phyloP scores from a whole-genome alignment of 768 basidiomycete genomes.

The Melanogaster broomeanus region DNA sequence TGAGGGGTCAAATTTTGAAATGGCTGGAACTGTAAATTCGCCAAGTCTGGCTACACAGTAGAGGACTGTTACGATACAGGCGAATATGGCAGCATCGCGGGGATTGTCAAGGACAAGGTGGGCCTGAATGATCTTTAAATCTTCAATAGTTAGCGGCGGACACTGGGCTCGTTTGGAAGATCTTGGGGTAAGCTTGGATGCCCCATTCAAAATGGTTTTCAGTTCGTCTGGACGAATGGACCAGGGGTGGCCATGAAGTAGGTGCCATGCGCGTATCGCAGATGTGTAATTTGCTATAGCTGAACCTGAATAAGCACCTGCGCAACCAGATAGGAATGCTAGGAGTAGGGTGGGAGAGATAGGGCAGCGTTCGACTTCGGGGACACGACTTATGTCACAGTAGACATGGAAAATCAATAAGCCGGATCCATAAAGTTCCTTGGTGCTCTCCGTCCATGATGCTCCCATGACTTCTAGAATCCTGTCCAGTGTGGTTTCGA shows the following conservation, averaged over 20 bases:
- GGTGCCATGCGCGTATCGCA: constrained; percentile 48
- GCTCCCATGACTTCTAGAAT: constrained; percentile 24
- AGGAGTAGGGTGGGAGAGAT: constrained; percentile 21
- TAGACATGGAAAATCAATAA: constrained; percentile 41
- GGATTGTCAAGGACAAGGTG: constrained; percentile 26
- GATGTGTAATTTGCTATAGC: constrained; percentile 43
- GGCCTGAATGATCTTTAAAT: neutral
- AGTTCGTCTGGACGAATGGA: too few relatives aligned
- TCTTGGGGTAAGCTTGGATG: too few relatives aligned
- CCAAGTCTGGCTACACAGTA: too few relatives aligned
- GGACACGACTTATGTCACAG: constrained; percentile 35
- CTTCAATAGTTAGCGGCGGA: constrained; percentile 29
- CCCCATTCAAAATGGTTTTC: too few relatives aligned
- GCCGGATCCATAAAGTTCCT: constrained; percentile 38
- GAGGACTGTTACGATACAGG: constrained; percentile 40
- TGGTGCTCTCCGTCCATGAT: constrained; percentile 33
- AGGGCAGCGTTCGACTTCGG: constrained; percentile 36
- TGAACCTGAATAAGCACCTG: constrained; percentile 37
- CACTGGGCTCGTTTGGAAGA: too few relatives aligned
- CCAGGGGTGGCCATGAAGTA: constrained; percentile 29
- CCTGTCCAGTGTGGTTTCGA: constrained; percentile 14
- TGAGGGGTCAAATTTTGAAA: too few relatives aligned
- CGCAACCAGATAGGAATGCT: constrained; percentile 30
- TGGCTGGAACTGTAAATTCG: too few relatives aligned
- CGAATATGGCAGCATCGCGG: constrained; percentile 37